phyloP scores from a whole-genome alignment of 805 yeast genomes.

The Pichia paraexigua region DNA sequence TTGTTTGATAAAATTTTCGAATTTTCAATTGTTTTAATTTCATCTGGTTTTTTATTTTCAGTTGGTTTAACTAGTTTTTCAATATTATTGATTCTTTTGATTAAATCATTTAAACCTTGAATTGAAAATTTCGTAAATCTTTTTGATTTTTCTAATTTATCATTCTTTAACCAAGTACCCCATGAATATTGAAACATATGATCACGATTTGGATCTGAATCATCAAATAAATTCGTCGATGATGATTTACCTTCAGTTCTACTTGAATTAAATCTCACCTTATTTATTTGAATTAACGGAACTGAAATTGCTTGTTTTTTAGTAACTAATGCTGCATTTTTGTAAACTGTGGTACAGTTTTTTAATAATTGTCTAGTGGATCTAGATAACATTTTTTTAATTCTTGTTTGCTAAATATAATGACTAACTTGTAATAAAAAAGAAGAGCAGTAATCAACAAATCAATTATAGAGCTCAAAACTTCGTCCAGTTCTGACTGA shows the following conservation, averaged over 20 bases:
- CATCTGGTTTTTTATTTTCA: conserved; percentile 29
- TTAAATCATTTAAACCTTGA: conserved; percentile 51
- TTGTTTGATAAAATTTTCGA: conserved; percentile 18
- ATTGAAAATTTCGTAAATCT: conserved; percentile 78
- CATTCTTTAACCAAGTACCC: conserved; percentile 92
- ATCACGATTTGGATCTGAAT: conserved; percentile 12
- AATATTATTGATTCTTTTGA: conserved; percentile 6
- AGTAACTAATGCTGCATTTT: not conserved
- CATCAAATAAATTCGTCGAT: conserved; percentile 10
- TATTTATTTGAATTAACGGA: not conserved
- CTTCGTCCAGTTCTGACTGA: not conserved
- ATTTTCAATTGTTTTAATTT: conserved; percentile 26
- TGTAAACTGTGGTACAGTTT: not conserved
- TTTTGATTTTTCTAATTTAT: conserved; percentile 60
- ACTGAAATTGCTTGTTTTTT: not conserved
- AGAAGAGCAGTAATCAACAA: not conserved
- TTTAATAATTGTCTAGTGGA: not conserved
- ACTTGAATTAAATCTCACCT: conserved; percentile 4
- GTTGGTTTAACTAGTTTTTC: conserved; percentile 1
- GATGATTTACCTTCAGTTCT: conserved; percentile 1
- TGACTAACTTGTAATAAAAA: not conserved
- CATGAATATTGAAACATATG: conserved; percentile 77
- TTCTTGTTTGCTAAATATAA: not conserved
- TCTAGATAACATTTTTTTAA: conserved; percentile 4
- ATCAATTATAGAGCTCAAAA: not conserved